Conservation (phyloP, 495 filamentous ascomycete species). For the Penicillium riverlandense region DNA sequence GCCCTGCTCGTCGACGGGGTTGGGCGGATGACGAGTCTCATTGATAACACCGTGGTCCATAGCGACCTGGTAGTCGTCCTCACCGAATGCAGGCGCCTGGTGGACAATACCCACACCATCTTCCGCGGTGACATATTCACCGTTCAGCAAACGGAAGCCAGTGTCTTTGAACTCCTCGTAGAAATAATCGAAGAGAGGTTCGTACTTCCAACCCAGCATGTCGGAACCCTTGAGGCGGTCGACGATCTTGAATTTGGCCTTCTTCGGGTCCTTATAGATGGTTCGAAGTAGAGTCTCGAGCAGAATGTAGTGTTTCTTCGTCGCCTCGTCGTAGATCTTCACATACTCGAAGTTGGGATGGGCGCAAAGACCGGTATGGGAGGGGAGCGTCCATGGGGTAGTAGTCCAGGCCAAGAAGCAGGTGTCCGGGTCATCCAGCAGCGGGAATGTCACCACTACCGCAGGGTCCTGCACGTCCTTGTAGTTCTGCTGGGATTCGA, state of each 20-base stretch:
- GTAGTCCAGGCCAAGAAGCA: constrained; percentile 86
- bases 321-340: constrained; percentile 78
- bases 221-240: constrained; percentile 76
- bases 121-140: constrained; percentile 83
- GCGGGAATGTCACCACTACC: constrained; percentile 82
- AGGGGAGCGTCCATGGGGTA: constrained; percentile 93
- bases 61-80: constrained; percentile 90
- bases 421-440: constrained; percentile 68
- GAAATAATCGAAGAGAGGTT: constrained; percentile 90
- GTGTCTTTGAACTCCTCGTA: constrained; percentile 85
- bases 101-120: constrained; percentile 95
- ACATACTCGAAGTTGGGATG: constrained; percentile 92
- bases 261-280: constrained; percentile 94
- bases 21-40: constrained; percentile 72
- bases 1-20: constrained; percentile 81
- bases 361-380: constrained; percentile 70
- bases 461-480: constrained; percentile 90
- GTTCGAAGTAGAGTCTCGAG: constrained; percentile 78
- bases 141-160: constrained; percentile 81
- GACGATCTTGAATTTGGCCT: constrained; percentile 88
- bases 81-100: constrained; percentile 90
- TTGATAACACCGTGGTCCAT: constrained; percentile 70
- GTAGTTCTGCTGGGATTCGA: constrained; percentile 91
- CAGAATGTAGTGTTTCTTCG: constrained; percentile 79
- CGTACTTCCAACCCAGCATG: constrained; percentile 88